Evolutionary conservation across 2,329 filamentous ascomycete genomes (phyloP), one percentile per base, ranked within the genome.

Genomic region (Penicillium psychrosexuale): DNA sequence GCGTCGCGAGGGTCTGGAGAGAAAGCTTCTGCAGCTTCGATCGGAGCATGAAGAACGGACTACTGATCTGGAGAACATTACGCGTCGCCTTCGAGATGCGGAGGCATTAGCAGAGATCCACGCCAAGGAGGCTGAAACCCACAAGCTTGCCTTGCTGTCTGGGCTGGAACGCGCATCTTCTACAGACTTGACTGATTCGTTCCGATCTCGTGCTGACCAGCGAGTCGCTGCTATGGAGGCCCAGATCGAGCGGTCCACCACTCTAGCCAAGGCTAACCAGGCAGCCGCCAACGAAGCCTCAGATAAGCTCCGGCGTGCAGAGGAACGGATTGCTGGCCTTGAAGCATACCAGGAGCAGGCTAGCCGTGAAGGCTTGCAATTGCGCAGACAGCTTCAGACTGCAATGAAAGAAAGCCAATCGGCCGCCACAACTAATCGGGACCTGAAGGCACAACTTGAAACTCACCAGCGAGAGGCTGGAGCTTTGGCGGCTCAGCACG

Each of bases 281-380:
- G 82, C 87, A 57, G 92, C 95, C 56, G 93, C 92, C 1, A 91
- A 99, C 71, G 77, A 81, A 27, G 91, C 92, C 3, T 88, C 91
- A 0, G 91, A 97, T 68, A 95, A 92, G 70, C 80, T 99, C 50
- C 88, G 94, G 50, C 88, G 88, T 55, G 94, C 94, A 3, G 95
- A 99, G 75, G 95, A 97, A 77, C 87, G 94, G 39, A 97, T 99
- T 71, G 95, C 94, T 5, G 94, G 94, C 7, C 82, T 99, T 3
- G 94, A 99, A 72, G 90, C 91, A 28, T 97, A 97, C 72, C 94
- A 99, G 75, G 94, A 99, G 70, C 94, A 99, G 74, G 89, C 92
- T 4, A 97, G 92, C 73, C 85, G 94, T 42, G 95, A 99, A 73
- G 91, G 91, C 46, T 85, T 99, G 51, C 85, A 87, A 34, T 91